Conservation (phyloP, 2,329 filamentous ascomycete genomes). For the Aspergillus chevalieri region DNA sequence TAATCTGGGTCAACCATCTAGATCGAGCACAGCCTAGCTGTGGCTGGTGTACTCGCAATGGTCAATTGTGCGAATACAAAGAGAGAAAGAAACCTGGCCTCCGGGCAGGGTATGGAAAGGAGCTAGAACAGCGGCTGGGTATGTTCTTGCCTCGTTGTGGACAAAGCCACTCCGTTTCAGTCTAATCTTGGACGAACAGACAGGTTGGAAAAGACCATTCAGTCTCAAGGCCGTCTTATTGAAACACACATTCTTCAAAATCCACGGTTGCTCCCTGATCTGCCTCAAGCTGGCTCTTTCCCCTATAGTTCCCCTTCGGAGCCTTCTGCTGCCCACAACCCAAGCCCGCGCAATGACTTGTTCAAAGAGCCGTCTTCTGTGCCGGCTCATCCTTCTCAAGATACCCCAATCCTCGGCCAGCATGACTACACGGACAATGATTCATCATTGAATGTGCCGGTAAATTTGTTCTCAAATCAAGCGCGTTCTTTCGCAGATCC, state of each 20-base stretch:
- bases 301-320: constrained; percentile 44
- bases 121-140: constrained; percentile 63
- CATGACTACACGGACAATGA: constrained; percentile 41
- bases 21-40: constrained; percentile 56
- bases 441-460: constrained; percentile 53
- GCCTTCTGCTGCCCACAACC: constrained; percentile 48
- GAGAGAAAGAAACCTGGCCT: constrained; percentile 65
- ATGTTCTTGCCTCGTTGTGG: constrained; percentile 5
- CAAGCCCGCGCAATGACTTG: constrained; percentile 53
- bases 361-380: constrained; percentile 56
- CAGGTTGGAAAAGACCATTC: constrained; percentile 60
- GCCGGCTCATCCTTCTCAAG: constrained; percentile 40
- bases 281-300: constrained; percentile 18
- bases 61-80: constrained; percentile 61
- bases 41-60: constrained; percentile 65
- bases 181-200: constrained; percentile 36
- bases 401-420: constrained; percentile 23
- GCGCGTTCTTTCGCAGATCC: constrained; percentile 41
- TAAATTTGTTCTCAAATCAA: constrained; percentile 49
- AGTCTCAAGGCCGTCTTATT: constrained; percentile 61
- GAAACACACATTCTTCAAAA: constrained; percentile 48
- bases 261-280: constrained; percentile 21
- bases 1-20: constrained; percentile 7
- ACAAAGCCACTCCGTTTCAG: background rate
- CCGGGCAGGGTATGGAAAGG: constrained; percentile 62